These are phyloP conservation scores for Diaporthe vaccinii DNA, from an alignment of 2,329 filamentous ascomycete genomes.

Conservation along the genomic window DNA sequence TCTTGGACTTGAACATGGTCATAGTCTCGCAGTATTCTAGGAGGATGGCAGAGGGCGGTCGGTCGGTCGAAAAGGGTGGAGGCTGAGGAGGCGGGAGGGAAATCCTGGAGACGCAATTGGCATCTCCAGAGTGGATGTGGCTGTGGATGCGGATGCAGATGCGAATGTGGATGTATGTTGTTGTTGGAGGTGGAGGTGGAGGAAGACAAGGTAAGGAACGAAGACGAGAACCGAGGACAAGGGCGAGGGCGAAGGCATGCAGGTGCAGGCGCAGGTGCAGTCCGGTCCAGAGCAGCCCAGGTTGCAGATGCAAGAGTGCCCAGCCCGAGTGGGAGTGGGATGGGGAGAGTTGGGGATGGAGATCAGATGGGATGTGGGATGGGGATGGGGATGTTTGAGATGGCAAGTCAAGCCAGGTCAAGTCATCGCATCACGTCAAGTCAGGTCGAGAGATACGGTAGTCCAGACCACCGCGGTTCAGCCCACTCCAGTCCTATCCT, in stretches of 20 bases:
- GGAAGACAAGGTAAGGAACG: neutral
- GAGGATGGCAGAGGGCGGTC: conserved; percentile 3
- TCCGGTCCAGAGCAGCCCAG: neutral
- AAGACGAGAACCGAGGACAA: conserved; percentile 12
- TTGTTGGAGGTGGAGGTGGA: neutral
- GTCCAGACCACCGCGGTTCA: conserved; percentile 2
- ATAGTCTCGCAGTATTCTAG: conserved; percentile 6
- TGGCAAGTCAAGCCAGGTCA: conserved; percentile 26
- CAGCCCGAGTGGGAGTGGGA: neutral
- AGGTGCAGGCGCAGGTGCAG: conserved; percentile 1
- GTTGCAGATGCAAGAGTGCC: conserved; percentile 32
- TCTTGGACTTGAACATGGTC: conserved; percentile 48
- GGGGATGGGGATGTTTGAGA: conserved; percentile 29
- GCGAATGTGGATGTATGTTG: neutral
- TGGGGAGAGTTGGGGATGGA: neutral
- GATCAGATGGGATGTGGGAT: conserved; percentile 7
- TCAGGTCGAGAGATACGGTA: neutral
- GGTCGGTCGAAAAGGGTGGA: conserved; percentile 11
- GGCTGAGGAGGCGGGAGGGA: conserved; percentile 17
- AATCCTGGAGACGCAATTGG: conserved; percentile 34
- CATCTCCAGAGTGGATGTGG: conserved; percentile 29
- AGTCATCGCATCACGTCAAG: neutral
- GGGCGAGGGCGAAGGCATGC: conserved; percentile 15
- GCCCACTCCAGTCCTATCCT: neutral
- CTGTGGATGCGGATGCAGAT: conserved; percentile 11